Percentiles rank a stretch among this genome's conserved stretches.
These are phyloP conservation scores for Raddia distichophylla DNA, from an alignment of 176 grass and related monocot species.

Conservation along the genomic window DNA sequence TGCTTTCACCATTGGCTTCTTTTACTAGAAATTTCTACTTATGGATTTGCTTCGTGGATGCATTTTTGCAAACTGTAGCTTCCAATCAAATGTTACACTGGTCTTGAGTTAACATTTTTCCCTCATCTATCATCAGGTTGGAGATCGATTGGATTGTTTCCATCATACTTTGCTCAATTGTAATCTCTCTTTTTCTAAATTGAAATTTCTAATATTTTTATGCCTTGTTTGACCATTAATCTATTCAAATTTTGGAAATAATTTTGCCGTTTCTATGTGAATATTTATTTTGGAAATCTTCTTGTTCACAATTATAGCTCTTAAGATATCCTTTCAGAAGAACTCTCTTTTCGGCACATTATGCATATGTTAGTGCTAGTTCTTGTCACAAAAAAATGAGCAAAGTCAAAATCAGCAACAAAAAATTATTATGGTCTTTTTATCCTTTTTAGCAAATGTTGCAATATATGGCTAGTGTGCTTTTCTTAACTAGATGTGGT, in stretches of 20 bases:
- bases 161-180: slow-evolving; percentile 80
- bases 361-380: not conserved
- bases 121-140: slow-evolving; percentile 55
- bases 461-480: not conserved
- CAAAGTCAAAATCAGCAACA: not conserved
- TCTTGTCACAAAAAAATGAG: not conserved
- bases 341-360: not conserved
- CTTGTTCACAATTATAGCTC: not conserved
- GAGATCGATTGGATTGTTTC: slow-evolving; percentile 74
- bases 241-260: not conserved
- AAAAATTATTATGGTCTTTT: not conserved
- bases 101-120: slow-evolving; percentile 20
- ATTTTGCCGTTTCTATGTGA: not conserved
- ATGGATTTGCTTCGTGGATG: slow-evolving; percentile 9
- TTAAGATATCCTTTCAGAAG: slow-evolving; percentile 21
- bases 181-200: slow-evolving; percentile 52
- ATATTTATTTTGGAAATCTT: no score
- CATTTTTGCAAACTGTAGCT: slow-evolving; percentile 13
- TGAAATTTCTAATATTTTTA: not conserved
- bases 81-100: slow-evolving; percentile 6
- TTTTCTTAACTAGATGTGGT: slow-evolving; percentile 12
- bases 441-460: not conserved
- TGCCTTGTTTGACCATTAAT: not conserved
- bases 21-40: slow-evolving; percentile 18
- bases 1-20: slow-evolving; percentile 25